Conservation (phyloP, 768 basidiomycete genomes). For the Lactarius hengduanensis region DNA sequence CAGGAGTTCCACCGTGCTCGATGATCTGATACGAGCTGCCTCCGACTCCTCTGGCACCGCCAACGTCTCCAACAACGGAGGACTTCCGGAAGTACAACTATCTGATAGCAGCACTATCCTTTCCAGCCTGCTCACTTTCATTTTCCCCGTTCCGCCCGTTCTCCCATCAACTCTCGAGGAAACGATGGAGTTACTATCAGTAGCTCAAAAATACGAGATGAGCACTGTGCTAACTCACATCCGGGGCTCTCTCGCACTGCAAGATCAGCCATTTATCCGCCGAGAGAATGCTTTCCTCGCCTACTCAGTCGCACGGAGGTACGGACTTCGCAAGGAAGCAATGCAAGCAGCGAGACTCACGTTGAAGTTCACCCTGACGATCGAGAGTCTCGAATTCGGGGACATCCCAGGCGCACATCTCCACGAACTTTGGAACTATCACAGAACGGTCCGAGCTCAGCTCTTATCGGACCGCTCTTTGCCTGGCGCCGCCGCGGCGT, state of each 20-base stretch:
- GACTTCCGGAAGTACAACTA: constrained; percentile 1
- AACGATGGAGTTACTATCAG: constrained; percentile 9
- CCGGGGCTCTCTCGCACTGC: neutral
- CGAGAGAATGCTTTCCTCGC: neutral
- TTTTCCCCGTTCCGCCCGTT: neutral
- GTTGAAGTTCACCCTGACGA: neutral
- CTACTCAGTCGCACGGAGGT: constrained; percentile 1
- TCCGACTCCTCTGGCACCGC: neutral
- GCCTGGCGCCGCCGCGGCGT: too few species aligned
- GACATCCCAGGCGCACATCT: neutral
- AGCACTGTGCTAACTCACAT: neutral
- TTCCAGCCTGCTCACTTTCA: constrained; percentile 4
- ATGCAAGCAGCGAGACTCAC: constrained; percentile 2
- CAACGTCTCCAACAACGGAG: too few species aligned
- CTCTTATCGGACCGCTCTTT: neutral
- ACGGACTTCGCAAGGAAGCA: constrained; percentile 3
- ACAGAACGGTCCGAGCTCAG: constrained; percentile 19
- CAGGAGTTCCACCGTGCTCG: constrained; percentile 1
- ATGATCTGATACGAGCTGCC: neutral
- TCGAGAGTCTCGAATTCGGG: neutral
- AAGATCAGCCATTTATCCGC: neutral
- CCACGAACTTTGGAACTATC: constrained; percentile 14
- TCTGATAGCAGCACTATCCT: constrained; percentile 2
- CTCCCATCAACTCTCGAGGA: constrained; percentile 6
- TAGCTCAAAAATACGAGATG: constrained; percentile 18